Evolutionary conservation across 805 yeast species (phyloP), one percentile per base, ranked within the genome.

Genomic region (Yamadazyma endophytica): DNA sequence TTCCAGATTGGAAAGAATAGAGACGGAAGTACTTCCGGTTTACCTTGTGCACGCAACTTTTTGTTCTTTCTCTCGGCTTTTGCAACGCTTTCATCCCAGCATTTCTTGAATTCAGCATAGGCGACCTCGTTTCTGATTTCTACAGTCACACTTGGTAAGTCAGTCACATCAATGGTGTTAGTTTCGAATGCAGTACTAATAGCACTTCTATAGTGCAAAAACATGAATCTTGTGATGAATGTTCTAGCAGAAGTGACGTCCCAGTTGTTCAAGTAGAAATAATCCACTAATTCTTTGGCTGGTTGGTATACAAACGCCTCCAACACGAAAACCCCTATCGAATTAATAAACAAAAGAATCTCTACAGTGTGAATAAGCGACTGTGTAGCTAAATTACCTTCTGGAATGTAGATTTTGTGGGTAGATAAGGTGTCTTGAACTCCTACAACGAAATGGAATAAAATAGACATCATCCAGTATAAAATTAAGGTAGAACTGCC

Each of bases 131-230:
- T 35, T 17, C 30, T 33, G 11, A 43, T 21, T 11, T 43, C 44
- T 17, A 36, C 36, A 2, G 38, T 40, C 36, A 32, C 45, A 12
- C 73, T 69, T 9, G 96, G 96, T 30, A 90, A 68, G 53, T 88
- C 96, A 2, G 65, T 61, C 8, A 43, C 40, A 5, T 28, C 31
- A n/a, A 41, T 25, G 8, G 17, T 21, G 17, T 35, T 24, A 4
- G 45, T 37, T 19, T 32, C 16, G 13, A 20, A 23, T 11, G 37
- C 42, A 13, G 11, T 20, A 3, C 12, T 26, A 12, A 41, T 29
- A 13, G 37, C 26, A 3, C 35, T 32, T 22, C 19, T 26, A 28
- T 37, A 14, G 24, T 28, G 28, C n/a, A 21, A 21, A 28, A 41
- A 41, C 4, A 31, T 21, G 12, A 37, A 29, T 23, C 45, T 35